phyloP scores from a whole-genome alignment of 2,329 filamentous ascomycete species.

The Colletotrichum neosansevieriae region DNA sequence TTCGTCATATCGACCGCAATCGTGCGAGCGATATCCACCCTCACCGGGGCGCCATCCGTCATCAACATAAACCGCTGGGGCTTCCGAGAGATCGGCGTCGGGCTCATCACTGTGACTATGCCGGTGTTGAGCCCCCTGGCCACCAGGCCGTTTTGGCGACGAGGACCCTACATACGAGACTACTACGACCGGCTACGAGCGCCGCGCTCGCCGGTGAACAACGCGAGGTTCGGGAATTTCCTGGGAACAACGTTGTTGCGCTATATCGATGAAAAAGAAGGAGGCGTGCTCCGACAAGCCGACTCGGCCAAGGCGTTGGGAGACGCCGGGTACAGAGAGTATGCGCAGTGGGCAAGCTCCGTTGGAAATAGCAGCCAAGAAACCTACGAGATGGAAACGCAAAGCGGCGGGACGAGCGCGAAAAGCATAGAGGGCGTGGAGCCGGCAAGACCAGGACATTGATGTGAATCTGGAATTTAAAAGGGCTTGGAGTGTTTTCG shows the following conservation, averaged over 20 bases:
- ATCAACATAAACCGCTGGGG: slow-evolving; percentile 44
- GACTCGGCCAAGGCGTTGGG: slow-evolving; percentile 2
- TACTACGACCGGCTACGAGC: slow-evolving; percentile 21
- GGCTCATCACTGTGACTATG: slow-evolving; percentile 41
- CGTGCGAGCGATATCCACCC: slow-evolving; percentile 42
- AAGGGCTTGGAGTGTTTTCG: background rate
- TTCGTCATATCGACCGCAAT: slow-evolving; percentile 46
- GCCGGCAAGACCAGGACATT: background rate
- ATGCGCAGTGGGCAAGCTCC: background rate
- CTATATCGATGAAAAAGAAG: slow-evolving; percentile 31
- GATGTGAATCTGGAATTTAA: too few species aligned
- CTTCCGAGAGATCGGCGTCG: slow-evolving; percentile 44
- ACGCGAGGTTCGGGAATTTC: slow-evolving; percentile 30
- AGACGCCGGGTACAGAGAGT: background rate
- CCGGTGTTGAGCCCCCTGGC: slow-evolving; percentile 41
- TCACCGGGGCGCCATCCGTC: slow-evolving; percentile 42
- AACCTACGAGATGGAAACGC: slow-evolving; percentile 10
- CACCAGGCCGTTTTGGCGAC: slow-evolving; percentile 39
- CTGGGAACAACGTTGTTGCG: slow-evolving; percentile 23
- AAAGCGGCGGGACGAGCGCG: slow-evolving; percentile 18
- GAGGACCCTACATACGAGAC: slow-evolving; percentile 34
- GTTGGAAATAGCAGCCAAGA: background rate
- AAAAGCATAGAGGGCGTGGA: slow-evolving; percentile 10
- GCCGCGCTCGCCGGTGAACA: background rate
- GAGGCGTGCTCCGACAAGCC: background rate